Evolutionary conservation across 2,329 filamentous ascomycete species (phyloP).

Genomic region (Zymoseptoria crescenta): DNA sequence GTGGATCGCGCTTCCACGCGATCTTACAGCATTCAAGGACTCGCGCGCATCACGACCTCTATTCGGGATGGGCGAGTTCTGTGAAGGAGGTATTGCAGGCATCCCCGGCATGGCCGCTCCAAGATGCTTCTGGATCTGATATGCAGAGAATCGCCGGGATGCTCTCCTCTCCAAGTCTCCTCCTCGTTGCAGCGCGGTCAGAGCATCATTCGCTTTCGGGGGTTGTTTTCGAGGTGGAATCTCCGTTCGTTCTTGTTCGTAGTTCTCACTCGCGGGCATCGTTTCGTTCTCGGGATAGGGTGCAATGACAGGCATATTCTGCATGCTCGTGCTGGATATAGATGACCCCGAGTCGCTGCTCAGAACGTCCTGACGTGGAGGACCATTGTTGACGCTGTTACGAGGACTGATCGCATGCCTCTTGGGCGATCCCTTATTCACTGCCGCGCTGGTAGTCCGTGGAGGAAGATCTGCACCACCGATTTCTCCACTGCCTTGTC

Average conservation of each 20-base stretch:
- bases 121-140: slow-evolving; percentile 92
- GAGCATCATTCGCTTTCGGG: slow-evolving; percentile 77
- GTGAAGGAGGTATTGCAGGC: slow-evolving; percentile 70
- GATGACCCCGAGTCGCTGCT: slow-evolving; percentile 52
- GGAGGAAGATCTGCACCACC: slow-evolving; percentile 39
- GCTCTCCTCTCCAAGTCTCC: slow-evolving; percentile 88
- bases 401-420: slow-evolving; percentile 34
- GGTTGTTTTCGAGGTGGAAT: slow-evolving; percentile 58
- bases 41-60: slow-evolving; percentile 76
- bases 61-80: slow-evolving; percentile 77
- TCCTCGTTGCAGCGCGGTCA: slow-evolving; percentile 83
- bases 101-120: slow-evolving; percentile 74
- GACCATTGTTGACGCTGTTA: slow-evolving; percentile 21
- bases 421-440: slow-evolving; percentile 37
- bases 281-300: slow-evolving; percentile 60
- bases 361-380: slow-evolving; percentile 14
- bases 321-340: slow-evolving; percentile 66
- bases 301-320: slow-evolving; percentile 66
- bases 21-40: slow-evolving; percentile 66
- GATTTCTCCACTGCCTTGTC: slow-evolving; percentile 36
- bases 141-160: slow-evolving; percentile 87
- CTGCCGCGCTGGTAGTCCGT: slow-evolving; percentile 37
- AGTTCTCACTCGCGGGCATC: slow-evolving; percentile 32
- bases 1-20: slow-evolving; percentile 43
- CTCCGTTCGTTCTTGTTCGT: not conserved